A percentile compares a stretch with the other conserved stretches of the same genome.
phyloP scores from a whole-genome alignment of 1,139 yeast species.

The Wickerhamomyces sp. region DNA sequence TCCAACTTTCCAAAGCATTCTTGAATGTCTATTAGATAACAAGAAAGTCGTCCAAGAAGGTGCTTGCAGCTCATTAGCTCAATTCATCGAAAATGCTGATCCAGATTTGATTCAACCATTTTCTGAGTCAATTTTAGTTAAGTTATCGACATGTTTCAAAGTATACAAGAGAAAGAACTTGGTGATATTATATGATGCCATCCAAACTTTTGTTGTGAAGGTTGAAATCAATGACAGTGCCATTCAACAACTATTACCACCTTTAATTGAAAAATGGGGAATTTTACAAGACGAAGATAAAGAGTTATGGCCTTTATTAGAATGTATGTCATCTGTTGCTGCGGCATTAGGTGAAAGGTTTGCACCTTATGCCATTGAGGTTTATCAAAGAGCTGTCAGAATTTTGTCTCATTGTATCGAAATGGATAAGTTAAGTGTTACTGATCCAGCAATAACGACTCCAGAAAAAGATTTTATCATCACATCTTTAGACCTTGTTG shows the following conservation, averaged over 20 bases:
- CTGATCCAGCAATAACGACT: constrained; percentile 64
- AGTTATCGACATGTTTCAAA: constrained; percentile 68
- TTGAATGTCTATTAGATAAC: constrained; percentile 70
- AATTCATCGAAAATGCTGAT: constrained; percentile 76
- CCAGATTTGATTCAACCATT: constrained; percentile 50
- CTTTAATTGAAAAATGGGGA: constrained; percentile 78
- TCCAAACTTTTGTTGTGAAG: constrained; percentile 86
- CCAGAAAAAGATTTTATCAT: constrained; percentile 92
- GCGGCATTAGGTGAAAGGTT: constrained; percentile 80
- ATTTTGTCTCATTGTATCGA: constrained; percentile 68
- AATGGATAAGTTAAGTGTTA: constrained; percentile 57
- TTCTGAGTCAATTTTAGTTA: constrained; percentile 56
- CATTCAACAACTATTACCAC: constrained; percentile 67
- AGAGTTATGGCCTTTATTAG: constrained; percentile 87
- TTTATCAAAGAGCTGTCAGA: constrained; percentile 73
- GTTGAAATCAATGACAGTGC: constrained; percentile 52
- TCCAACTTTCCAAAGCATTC: constrained; percentile 74
- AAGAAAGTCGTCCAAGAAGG: constrained; percentile 94
- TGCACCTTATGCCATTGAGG: constrained; percentile 86
- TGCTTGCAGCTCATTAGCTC: constrained; percentile 84
- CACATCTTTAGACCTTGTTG: constrained; percentile 83
- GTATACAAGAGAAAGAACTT: constrained; percentile 80
- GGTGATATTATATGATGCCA: constrained; percentile 80
- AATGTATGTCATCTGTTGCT: constrained; percentile 89
- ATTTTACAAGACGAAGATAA: constrained; percentile 67